Conservation (phyloP, 768 basidiomycete species). For the Lepiota brunneoincarnata region DNA sequence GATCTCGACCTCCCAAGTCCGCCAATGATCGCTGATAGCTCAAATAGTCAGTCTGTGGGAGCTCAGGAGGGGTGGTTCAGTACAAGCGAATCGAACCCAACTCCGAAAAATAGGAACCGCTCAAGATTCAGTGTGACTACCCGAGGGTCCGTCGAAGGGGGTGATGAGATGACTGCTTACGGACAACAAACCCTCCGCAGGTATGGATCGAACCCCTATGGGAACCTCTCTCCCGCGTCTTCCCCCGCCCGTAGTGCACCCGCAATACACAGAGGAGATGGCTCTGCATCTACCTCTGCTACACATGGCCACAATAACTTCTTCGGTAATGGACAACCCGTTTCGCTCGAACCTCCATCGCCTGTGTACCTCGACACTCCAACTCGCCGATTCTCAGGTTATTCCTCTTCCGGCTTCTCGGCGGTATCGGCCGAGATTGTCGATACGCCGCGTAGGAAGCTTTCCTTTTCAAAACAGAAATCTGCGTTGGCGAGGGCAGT, state of each 20-base stretch:
- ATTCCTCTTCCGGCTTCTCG: background rate
- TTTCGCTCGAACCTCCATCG: background rate
- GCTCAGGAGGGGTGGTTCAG: background rate
- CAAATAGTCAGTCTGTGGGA: slow-evolving; percentile 23
- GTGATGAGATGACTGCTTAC: background rate
- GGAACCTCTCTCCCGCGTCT: background rate
- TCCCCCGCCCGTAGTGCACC: background rate
- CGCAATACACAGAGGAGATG: background rate
- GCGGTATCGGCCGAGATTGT: slow-evolving; percentile 10
- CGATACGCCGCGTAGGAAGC: slow-evolving; percentile 2
- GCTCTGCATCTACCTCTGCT: background rate
- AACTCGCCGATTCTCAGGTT: background rate
- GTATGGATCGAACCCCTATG: slow-evolving; percentile 1
- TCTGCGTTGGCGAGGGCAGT: slow-evolving; percentile 5
- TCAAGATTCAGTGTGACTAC: slow-evolving; percentile 6
- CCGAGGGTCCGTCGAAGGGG: background rate
- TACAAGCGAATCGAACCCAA: slow-evolving; percentile 15
- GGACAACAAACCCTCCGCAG: background rate
- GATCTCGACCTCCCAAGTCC: slow-evolving; percentile 40
- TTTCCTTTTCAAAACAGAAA: slow-evolving; percentile 1
- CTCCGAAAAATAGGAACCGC: slow-evolving; percentile 6
- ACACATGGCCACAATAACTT: background rate
- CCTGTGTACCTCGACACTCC: background rate
- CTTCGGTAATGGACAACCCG: background rate
- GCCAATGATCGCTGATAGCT: slow-evolving; percentile 21